Conservation (phyloP, 139 green algal genomes). For the Micractinium sp. region DNA sequence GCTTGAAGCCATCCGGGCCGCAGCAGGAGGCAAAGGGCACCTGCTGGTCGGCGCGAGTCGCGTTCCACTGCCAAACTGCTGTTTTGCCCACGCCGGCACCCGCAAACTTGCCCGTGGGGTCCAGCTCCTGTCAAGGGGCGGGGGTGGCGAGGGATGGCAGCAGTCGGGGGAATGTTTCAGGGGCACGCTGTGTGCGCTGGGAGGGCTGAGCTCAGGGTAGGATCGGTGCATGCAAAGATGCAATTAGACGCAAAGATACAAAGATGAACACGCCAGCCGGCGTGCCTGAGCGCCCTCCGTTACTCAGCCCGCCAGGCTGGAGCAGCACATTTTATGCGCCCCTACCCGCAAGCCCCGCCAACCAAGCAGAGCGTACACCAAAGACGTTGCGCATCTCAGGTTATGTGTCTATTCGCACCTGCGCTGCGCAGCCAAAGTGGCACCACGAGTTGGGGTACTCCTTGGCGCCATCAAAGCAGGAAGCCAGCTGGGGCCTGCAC, state of each 20-base stretch:
- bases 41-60: slow-evolving; percentile 33
- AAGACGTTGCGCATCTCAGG: neutral
- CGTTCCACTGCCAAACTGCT: slow-evolving; percentile 70
- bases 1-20: slow-evolving; percentile 48
- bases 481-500: neutral
- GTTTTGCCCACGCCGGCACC: slow-evolving; percentile 15
- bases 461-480: slow-evolving; percentile 63
- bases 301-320: neutral
- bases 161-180: neutral
- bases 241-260: no score
- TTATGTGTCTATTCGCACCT: slow-evolving; percentile 5
- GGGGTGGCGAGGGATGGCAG: neutral
- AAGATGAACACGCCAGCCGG: neutral
- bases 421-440: slow-evolving; percentile 82
- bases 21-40: slow-evolving; percentile 42
- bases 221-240: no score
- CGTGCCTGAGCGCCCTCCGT: neutral
- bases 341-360: no score
- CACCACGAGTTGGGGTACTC: slow-evolving; percentile 77
- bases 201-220: no score
- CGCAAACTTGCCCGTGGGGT: slow-evolving; percentile 79
- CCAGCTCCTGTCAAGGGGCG: slow-evolving; percentile 48
- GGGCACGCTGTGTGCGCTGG: no score
- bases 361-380: neutral
- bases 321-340: neutral